Percentiles rank a stretch among this genome's conserved stretches.
phyloP scores from a whole-genome alignment of 768 basidiomycete genomes.

The Lentinus tigrinus region DNA sequence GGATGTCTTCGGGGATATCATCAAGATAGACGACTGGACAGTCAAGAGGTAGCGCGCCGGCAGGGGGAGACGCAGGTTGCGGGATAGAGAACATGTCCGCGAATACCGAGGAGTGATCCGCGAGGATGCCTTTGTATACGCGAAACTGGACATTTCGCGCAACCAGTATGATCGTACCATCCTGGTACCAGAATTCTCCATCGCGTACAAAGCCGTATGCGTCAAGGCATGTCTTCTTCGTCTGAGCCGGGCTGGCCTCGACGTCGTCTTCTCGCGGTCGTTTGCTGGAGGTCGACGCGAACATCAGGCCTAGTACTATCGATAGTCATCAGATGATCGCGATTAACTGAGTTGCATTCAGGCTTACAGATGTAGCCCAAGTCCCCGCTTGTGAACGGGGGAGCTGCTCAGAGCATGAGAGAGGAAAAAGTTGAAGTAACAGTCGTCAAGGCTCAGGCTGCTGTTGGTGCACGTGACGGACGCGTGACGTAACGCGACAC shows the following conservation, averaged over 20 bases:
- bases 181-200: slow-evolving; percentile 27
- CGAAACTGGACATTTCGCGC: slow-evolving; percentile 22
- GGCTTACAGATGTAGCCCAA: too few species aligned
- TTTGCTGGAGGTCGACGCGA: background rate
- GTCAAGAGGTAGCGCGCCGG: background rate
- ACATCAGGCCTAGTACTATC: too few species aligned
- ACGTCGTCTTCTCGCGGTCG: background rate
- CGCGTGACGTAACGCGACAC: background rate
- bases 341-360: too few species aligned
- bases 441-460: background rate
- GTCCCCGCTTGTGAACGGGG: too few species aligned
- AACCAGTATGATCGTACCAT: slow-evolving; percentile 26
- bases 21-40: background rate
- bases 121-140: slow-evolving; percentile 24
- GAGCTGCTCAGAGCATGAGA: too few species aligned
- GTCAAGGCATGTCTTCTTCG: too few species aligned
- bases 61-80: background rate
- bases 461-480: background rate
- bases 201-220: too few species aligned
- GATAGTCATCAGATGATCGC: too few species aligned
- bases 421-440: background rate
- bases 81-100: slow-evolving; percentile 25
- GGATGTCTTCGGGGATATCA: background rate
- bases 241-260: too few species aligned
- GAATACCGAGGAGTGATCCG: slow-evolving; percentile 22